A percentile compares a stretch with the other conserved stretches of the same genome.
phyloP scores from a whole-genome alignment of 176 grass and related monocot genomes.

The Triticum timopheevii region DNA sequence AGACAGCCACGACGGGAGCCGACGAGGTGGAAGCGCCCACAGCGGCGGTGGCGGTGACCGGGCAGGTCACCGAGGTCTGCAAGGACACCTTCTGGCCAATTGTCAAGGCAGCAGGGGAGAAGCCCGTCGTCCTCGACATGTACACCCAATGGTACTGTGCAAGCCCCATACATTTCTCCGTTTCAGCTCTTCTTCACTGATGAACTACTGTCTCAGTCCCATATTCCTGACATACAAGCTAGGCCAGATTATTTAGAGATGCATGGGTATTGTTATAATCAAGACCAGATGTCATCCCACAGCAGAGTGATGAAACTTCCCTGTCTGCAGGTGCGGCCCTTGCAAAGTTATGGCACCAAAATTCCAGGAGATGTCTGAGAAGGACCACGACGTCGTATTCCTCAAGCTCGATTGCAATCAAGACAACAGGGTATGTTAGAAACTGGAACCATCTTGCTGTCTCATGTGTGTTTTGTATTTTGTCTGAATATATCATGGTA shows the following conservation, averaged over 20 bases:
- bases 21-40: constrained; percentile 24
- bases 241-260: background rate
- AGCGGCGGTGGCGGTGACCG: constrained; percentile 46
- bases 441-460: background rate
- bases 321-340: constrained; percentile 79
- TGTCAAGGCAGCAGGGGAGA: constrained; percentile 71
- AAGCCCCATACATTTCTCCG: background rate
- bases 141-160: constrained; percentile 88
- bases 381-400: constrained; percentile 81
- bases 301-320: background rate
- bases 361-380: constrained; percentile 84
- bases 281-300: background rate
- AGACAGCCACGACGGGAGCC: constrained; percentile 39
- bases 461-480: constrained; percentile 7
- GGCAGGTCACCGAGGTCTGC: constrained; percentile 79
- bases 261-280: background rate
- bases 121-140: constrained; percentile 93
- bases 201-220: background rate
- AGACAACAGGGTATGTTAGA: constrained; percentile 68
- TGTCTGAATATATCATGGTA: constrained; percentile 3
- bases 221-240: background rate
- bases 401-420: constrained; percentile 98
- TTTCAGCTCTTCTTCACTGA: background rate
- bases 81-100: constrained; percentile 98
- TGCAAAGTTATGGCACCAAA: constrained; percentile 91